Conservation (phyloP, 495 filamentous ascomycete genomes). For the Lasiosphaeria ovina region DNA sequence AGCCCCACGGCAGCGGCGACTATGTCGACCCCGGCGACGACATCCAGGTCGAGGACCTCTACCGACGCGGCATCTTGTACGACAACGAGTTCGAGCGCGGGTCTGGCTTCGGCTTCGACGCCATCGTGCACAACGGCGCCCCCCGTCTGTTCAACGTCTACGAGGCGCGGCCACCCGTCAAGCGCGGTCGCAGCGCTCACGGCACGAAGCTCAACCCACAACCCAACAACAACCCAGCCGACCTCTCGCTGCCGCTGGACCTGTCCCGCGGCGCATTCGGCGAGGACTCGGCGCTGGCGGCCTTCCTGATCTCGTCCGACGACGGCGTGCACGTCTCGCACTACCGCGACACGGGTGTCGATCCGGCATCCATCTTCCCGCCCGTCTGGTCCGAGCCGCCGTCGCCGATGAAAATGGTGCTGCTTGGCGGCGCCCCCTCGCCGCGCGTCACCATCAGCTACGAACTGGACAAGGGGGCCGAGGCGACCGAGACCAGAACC, state of each 20-base stretch:
- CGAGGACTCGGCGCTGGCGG: conserved; percentile 30
- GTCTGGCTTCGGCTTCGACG: conserved; percentile 34
- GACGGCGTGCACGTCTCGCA: conserved; percentile 8
- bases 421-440: too few relatives aligned
- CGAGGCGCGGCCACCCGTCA: conserved; percentile 19
- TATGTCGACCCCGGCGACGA: conserved; percentile 15
- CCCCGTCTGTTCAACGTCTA: conserved; percentile 18
- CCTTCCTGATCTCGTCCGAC: conserved; percentile 25
- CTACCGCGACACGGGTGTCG: not conserved
- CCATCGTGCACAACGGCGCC: conserved; percentile 33
- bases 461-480: too few relatives aligned
- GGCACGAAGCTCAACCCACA: not conserved
- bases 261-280: conserved; percentile 32
- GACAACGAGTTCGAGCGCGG: conserved; percentile 37
- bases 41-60: conserved; percentile 25
- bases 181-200: conserved; percentile 10
- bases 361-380: not conserved
- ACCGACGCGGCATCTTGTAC: conserved; percentile 40
- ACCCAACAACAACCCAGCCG: conserved; percentile 4
- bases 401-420: too few relatives aligned
- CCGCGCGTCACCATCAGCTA: too few relatives aligned
- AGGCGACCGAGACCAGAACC: too few relatives aligned
- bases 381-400: not conserved
- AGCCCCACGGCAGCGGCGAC: not conserved
- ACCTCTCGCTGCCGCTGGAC: conserved; percentile 24